These are phyloP conservation scores for Curvularia spicifera DNA, from an alignment of 2,329 filamentous ascomycete species.

Conservation along the genomic window DNA sequence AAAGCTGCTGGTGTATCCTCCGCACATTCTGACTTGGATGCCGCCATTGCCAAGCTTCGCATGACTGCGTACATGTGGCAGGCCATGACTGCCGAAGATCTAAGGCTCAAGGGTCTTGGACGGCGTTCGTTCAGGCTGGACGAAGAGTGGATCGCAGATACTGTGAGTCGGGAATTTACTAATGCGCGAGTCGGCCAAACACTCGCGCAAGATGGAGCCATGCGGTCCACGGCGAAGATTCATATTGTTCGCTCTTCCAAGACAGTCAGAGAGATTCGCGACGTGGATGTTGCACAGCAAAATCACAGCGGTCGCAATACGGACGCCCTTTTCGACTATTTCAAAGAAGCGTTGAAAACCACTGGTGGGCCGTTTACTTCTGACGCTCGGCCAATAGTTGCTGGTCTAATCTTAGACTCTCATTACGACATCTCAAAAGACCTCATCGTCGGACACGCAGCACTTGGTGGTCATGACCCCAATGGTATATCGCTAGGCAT, in stretches of 20 bases:
- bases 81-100: slow-evolving; percentile 43
- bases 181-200: slow-evolving; percentile 19
- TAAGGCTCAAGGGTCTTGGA: slow-evolving; percentile 35
- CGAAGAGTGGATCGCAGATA: slow-evolving; percentile 40
- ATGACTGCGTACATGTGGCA: slow-evolving; percentile 48
- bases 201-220: slow-evolving; percentile 24
- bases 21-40: slow-evolving; percentile 38
- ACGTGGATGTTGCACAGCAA: slow-evolving; percentile 30
- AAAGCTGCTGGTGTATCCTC: slow-evolving; percentile 35
- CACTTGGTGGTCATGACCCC: slow-evolving; percentile 33
- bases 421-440: slow-evolving; percentile 33
- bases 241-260: slow-evolving; percentile 35
- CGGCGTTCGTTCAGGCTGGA: slow-evolving; percentile 41
- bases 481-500: slow-evolving; percentile 37
- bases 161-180: slow-evolving; percentile 32
- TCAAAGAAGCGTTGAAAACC: slow-evolving; percentile 33
- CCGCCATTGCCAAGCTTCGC: slow-evolving; percentile 42
- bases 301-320: slow-evolving; percentile 21
- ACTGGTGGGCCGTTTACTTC: slow-evolving; percentile 35
- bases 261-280: slow-evolving; percentile 32
- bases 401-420: slow-evolving; percentile 42
- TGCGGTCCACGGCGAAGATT: slow-evolving; percentile 38
- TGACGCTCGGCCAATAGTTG: slow-evolving; percentile 34
- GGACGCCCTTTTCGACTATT: slow-evolving; percentile 28
- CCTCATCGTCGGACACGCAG: slow-evolving; percentile 33